Conservation (phyloP, 768 basidiomycete genomes). For the Jaapia argillacea region DNA sequence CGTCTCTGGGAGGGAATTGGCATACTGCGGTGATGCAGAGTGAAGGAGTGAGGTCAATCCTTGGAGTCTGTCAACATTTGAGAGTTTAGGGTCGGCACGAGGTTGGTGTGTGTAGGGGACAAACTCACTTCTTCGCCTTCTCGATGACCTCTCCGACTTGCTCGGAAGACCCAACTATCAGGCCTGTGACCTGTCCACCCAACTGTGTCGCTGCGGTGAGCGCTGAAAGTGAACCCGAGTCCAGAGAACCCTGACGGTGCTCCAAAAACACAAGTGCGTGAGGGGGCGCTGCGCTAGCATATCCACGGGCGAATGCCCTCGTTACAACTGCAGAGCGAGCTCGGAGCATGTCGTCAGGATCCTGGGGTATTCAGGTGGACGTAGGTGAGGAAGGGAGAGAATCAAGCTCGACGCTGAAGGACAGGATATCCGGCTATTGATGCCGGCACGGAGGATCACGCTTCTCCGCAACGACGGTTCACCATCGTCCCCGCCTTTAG, state of each 20-base stretch:
- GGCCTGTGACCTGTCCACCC: conserved; percentile 77
- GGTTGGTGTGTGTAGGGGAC: neutral
- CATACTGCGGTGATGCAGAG: conserved; percentile 61
- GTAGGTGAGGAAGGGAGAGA: no score
- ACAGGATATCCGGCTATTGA: no score
- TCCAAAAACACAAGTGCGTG: conserved; percentile 87
- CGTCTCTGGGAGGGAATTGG: conserved; percentile 61
- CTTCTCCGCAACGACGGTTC: no score
- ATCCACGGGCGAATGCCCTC: conserved; percentile 25
- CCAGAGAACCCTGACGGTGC: conserved; percentile 72
- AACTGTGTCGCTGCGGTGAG: conserved; percentile 83
- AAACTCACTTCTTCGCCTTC: conserved; percentile 67
- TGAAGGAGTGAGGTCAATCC: conserved; percentile 61
- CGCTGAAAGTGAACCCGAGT: conserved; percentile 81
- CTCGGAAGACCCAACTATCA: conserved; percentile 61
- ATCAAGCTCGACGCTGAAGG: no score
- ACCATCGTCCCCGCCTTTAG: no score
- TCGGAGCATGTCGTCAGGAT: no score
- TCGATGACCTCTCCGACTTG: conserved; percentile 58
- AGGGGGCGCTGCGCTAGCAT: conserved; percentile 51
- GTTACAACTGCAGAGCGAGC: neutral
- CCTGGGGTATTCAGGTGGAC: no score
- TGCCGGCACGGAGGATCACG: no score
- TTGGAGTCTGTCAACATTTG: conserved; percentile 37
- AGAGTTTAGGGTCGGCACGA: neutral